Conservation (phyloP, 225 moss, liverwort and hornwort species). For the Marchantia paleacea region DNA sequence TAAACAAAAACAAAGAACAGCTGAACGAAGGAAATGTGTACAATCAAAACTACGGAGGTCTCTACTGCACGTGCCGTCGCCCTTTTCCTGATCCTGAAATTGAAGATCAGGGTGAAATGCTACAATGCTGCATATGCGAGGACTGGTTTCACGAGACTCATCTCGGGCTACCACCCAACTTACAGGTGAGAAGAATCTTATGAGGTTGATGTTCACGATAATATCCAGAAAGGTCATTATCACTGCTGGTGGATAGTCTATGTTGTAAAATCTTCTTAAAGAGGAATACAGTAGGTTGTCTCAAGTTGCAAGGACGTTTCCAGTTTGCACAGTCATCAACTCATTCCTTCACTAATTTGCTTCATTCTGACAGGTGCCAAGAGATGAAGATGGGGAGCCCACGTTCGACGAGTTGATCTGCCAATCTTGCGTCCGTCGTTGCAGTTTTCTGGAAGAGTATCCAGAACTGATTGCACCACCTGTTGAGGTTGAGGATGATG, state of each 20-base stretch:
- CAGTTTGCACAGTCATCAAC: neutral
- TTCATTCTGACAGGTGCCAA: constrained; percentile 53
- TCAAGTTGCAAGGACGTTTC: too few relatives aligned
- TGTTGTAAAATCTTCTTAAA: neutral
- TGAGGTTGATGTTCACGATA: neutral
- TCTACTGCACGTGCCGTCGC: constrained; percentile 81
- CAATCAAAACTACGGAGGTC: constrained; percentile 78
- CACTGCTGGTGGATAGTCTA: neutral
- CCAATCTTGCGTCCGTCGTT: constrained; percentile 55
- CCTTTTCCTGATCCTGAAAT: constrained; percentile 69
- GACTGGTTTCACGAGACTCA: constrained; percentile 94
- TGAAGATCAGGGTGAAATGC: constrained; percentile 73
- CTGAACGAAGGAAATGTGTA: constrained; percentile 59
- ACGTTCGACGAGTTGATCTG: constrained; percentile 75
- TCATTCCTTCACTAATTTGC: neutral
- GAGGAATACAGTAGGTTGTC: too few relatives aligned
- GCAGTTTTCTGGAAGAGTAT: constrained; percentile 67
- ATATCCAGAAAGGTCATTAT: neutral
- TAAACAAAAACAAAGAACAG: constrained; percentile 58
- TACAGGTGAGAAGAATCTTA: constrained; percentile 43
- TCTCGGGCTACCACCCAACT: constrained; percentile 57
- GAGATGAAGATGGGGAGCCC: constrained; percentile 83
- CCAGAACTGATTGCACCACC: constrained; percentile 48
- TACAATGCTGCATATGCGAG: constrained; percentile 91
- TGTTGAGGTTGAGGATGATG: constrained; percentile 31